Evolutionary conservation across 441 rosid genomes (phyloP).

Genomic region (Capsella rubella): DNA sequence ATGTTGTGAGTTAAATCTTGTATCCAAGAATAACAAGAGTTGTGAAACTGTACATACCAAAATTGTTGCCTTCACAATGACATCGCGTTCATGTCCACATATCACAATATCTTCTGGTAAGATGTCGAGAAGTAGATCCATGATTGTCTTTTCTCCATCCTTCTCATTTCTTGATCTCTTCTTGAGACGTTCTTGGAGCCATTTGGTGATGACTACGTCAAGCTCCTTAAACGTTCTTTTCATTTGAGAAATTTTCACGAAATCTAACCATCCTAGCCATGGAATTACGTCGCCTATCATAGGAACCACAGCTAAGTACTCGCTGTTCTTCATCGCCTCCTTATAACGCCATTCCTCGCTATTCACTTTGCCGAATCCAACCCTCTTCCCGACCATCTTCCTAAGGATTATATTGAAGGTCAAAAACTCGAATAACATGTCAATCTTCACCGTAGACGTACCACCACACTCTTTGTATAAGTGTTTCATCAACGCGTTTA

Average conservation of each 20-base stretch:
- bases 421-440: constrained; percentile 48
- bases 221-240: constrained; percentile 53
- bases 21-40: background rate
- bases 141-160: constrained; percentile 48
- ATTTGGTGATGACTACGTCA: constrained; percentile 50
- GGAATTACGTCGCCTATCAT: constrained; percentile 53
- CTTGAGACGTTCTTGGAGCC: constrained; percentile 60
- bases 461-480: constrained; percentile 34
- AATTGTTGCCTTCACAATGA: constrained; percentile 62
- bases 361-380: constrained; percentile 35
- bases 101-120: constrained; percentile 50
- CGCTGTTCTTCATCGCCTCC: constrained; percentile 49
- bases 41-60: constrained; percentile 47
- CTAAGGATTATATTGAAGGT: constrained; percentile 56
- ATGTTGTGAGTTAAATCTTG: background rate
- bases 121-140: constrained; percentile 55
- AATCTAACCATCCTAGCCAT: constrained; percentile 64
- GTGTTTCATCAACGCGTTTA: constrained; percentile 50
- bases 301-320: constrained; percentile 43
- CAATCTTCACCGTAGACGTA: constrained; percentile 40
- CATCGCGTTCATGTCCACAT: constrained; percentile 51
- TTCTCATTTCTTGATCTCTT: constrained; percentile 36
- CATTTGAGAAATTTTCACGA: constrained; percentile 52
- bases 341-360: constrained; percentile 56
- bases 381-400: constrained; percentile 48